Base-by-base conservation (phyloP, 73 alveolate species). In the Diophrys appendiculata region DNA sequence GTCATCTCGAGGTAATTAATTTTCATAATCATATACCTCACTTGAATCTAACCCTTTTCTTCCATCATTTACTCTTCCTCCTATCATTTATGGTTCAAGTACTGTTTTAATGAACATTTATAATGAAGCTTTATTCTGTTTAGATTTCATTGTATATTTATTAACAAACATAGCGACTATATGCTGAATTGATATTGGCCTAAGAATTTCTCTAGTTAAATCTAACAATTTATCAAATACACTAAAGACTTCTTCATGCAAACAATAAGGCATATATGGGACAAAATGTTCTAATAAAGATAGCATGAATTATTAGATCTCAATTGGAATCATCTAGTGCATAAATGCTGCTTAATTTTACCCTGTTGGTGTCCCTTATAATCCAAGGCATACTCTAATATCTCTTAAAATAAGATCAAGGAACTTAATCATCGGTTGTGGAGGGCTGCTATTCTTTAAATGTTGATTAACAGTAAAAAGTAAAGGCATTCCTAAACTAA, bases 381-480 rank as follows among this genome's bases (percentile, higher is more conserved):
- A 18, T 43, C 60, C 60, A 11, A 25, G 83, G 78, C 33, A 54
- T 71, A 26, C 22, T 54, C 71, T 81, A 78, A 86, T 70, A 73
- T 86, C 93, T 73, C 84, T 81, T 24, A 86, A 33, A 8, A 80
- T 86, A 5, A 80, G 31, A 29, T 86, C 93, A 18, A 86, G 52
- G 54, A 86, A 86, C 35, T 86, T 86, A 2, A 86, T 75, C 93
- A 86, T 86, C 18, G 78, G 55, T 28, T 69, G 53, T 0, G 93
- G 30, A 0, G 93, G 93, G 0, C 81, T 54, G 78, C 79, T 73
- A 34, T 53, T 24, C 56, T 72, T 69, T 35, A 86, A 29, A 60
- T 54, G 75, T 18, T 68, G 77, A 30, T 43, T 32, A 1, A 86
- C 84, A 54, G 83, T 86, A 60, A 64, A 55, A 14, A 86, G 69